These are phyloP conservation scores for Polytrichum commune DNA, from an alignment of 225 moss, liverwort and hornwort genomes.

Conservation along the genomic window DNA sequence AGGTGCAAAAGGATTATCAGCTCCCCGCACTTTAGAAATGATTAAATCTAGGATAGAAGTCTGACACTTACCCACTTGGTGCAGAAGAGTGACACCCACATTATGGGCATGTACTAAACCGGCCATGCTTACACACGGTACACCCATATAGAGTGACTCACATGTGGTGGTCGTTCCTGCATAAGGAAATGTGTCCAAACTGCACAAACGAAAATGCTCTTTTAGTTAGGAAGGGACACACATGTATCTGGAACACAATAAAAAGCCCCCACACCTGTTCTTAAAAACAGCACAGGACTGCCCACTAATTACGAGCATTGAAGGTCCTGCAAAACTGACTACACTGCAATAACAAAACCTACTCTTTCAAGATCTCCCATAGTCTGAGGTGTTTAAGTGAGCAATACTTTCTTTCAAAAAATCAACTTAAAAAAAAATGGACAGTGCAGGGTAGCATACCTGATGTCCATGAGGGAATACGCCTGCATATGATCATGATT, in stretches of 20 bases:
- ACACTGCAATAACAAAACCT: too few species aligned
- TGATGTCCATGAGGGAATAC: slow-evolving; percentile 98
- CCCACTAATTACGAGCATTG: too few species aligned
- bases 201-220: slow-evolving; percentile 29
- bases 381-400: too few species aligned
- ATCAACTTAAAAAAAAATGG: background rate
- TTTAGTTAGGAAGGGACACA: background rate
- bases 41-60: too few species aligned
- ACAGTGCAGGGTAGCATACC: slow-evolving; percentile 28
- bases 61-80: slow-evolving; percentile 87
- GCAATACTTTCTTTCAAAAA: too few species aligned
- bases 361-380: too few species aligned
- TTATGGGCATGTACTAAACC: slow-evolving; percentile 97
- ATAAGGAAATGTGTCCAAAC: slow-evolving; percentile 97
- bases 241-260: too few species aligned
- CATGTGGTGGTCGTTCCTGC: slow-evolving; percentile 99
- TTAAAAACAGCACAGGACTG: too few species aligned
- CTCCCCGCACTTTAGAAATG: too few species aligned
- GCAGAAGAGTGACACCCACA: slow-evolving; percentile 91
- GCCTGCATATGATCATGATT: slow-evolving; percentile 99
- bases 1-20: too few species aligned
- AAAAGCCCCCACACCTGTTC: too few species aligned
- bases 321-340: too few species aligned
- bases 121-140: slow-evolving; percentile 92
- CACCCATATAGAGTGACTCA: slow-evolving; percentile 99